Evolutionary conservation across 768 basidiomycete species (phyloP).

Genomic region (Podaxis rugospora): DNA sequence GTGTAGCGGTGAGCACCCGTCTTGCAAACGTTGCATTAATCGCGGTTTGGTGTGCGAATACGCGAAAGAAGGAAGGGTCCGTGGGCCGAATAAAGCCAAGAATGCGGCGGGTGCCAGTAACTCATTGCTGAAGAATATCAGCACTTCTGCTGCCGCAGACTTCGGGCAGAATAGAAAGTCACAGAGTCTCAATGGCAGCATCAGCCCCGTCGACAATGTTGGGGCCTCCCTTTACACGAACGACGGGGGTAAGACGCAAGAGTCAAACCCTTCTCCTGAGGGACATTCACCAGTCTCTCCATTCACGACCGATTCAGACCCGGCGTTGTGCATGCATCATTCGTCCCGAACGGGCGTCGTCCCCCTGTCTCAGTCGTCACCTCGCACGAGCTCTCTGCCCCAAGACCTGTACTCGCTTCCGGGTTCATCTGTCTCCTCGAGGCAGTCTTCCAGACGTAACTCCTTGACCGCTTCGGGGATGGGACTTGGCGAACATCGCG

Average conservation of each 20-base stretch:
- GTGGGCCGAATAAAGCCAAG: constrained; percentile 59
- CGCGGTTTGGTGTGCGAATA: constrained; percentile 64
- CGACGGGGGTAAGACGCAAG: constrained; percentile 4
- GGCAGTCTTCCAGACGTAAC: constrained; percentile 11
- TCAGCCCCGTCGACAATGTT: constrained; percentile 18
- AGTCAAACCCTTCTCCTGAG: not conserved
- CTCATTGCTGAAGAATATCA: constrained; percentile 10
- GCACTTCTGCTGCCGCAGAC: constrained; percentile 7
- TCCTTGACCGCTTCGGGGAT: constrained; percentile 13
- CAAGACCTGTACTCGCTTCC: not conserved
- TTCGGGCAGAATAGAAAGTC: constrained; percentile 15
- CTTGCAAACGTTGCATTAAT: constrained; percentile 59
- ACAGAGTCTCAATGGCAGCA: constrained; percentile 17
- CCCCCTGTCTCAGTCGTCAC: constrained; percentile 6
- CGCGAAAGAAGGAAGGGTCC: constrained; percentile 58
- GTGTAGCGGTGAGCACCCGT: constrained; percentile 71
- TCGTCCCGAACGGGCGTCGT: not conserved
- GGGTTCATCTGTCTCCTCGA: constrained; percentile 4
- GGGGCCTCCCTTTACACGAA: not conserved
- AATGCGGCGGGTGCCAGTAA: constrained; percentile 14
- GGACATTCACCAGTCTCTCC: constrained; percentile 2
- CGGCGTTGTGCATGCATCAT: not conserved
- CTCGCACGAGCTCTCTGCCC: not conserved
- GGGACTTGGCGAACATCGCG: constrained; percentile 19
- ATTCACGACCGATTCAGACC: not conserved